These are phyloP conservation scores for Arthrobotrys iridis DNA, from an alignment of 2,329 filamentous ascomycete genomes.

Conservation along the genomic window DNA sequence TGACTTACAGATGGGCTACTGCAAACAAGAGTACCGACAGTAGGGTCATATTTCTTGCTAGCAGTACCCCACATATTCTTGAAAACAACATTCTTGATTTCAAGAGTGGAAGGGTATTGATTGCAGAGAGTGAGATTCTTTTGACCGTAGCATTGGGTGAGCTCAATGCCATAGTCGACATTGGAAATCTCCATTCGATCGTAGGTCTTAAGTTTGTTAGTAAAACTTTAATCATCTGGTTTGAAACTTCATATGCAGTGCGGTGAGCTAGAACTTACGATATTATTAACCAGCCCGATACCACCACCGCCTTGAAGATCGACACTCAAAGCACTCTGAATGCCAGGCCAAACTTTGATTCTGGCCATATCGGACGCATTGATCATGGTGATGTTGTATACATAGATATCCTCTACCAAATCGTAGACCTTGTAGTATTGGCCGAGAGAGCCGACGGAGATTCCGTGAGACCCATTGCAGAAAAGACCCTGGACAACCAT, in stretches of 20 bases:
- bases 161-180: constrained; percentile 72
- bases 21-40: constrained; percentile 65
- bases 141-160: constrained; percentile 71
- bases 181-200: constrained; percentile 70
- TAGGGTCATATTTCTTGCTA: constrained; percentile 63
- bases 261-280: constrained; percentile 59
- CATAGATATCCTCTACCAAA: constrained; percentile 75
- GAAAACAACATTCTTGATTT: constrained; percentile 65
- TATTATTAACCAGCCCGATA: constrained; percentile 70
- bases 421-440: constrained; percentile 73
- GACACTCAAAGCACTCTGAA: constrained; percentile 67
- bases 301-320: constrained; percentile 75
- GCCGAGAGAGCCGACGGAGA: constrained; percentile 76
- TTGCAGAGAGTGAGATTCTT: constrained; percentile 67
- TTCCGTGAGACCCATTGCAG: constrained; percentile 77
- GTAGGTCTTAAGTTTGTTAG: constrained; percentile 64
- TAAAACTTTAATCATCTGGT: not conserved
- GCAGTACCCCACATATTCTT: constrained; percentile 69
- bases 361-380: constrained; percentile 71
- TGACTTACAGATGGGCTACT: constrained; percentile 65
- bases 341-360: constrained; percentile 78
- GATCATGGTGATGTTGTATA: constrained; percentile 70
- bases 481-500: constrained; percentile 73
- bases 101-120: constrained; percentile 43
- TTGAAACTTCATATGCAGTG: not conserved